Evolutionary conservation across 805 yeast genomes (phyloP).

Genomic region (Kazachstania africana): DNA sequence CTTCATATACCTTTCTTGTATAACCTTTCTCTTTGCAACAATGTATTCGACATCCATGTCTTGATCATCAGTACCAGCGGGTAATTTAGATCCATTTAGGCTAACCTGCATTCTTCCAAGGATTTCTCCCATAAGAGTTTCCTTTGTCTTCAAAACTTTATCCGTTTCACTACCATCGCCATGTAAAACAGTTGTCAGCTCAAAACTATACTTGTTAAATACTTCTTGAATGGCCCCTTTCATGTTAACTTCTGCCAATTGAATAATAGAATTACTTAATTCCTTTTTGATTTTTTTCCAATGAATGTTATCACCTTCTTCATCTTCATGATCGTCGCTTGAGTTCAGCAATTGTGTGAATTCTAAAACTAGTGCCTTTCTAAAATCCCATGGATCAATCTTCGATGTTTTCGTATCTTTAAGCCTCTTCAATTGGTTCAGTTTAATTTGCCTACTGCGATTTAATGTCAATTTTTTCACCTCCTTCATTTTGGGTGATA

Average conservation of each 20-base stretch:
- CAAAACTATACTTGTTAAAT: constrained; percentile 13
- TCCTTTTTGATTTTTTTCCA: constrained; percentile 17
- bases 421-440: constrained; percentile 4
- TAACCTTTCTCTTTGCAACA: constrained; percentile 20
- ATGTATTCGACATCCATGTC: constrained; percentile 24
- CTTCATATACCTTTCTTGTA: constrained; percentile 15
- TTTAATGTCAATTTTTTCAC: too few relatives aligned
- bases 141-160: constrained; percentile 10
- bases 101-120: constrained; percentile 14
- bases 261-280: constrained; percentile 11
- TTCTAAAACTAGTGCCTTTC: constrained; percentile 10
- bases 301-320: constrained; percentile 10
- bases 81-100: constrained; percentile 15
- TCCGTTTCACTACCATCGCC: constrained; percentile 8
- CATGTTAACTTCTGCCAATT: constrained; percentile 17
- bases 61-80: constrained; percentile 13
- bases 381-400: constrained; percentile 17
- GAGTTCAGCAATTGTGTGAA: constrained; percentile 9
- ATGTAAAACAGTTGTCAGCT: constrained; percentile 9
- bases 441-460: background rate
- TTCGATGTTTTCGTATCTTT: constrained; percentile 1
- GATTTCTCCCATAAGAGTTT: constrained; percentile 15
- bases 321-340: constrained; percentile 3
- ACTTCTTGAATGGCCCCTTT: constrained; percentile 14
- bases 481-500: too few relatives aligned